Base-by-base conservation (phyloP, 441 rosid genomes). In the Omphalea diandra region DNA sequence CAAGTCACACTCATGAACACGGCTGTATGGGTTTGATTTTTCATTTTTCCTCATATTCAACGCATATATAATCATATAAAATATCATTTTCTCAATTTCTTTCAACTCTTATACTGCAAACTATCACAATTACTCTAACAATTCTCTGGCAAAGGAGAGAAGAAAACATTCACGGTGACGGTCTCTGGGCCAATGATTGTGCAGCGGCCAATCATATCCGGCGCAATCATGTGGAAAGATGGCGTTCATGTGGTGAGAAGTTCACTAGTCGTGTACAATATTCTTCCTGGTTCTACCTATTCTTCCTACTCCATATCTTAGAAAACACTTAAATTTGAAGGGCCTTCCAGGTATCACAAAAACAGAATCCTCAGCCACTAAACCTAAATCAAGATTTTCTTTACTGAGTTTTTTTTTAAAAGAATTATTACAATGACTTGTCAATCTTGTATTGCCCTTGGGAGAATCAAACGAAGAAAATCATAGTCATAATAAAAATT, bases 201-300 rank as follows among this genome's bases (percentile, higher is more conserved):
- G 0, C 80, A 73, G 20, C 80, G 80, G 24, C 65, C 78, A 26
- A 85, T 86, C 70, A 79, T 75, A 24, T 89, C 88, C 29, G 96
- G 98, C n/a, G 77, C 90, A 17, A 85, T 90, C 18, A 79, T 83
- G 3, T 89, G 93, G 95, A 81, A 82, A 3, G 83, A 54, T 4
- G 59, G 59, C 4, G 80, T 77, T 72, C 75, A 86, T 60, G 82
- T 64, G 10, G 96, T 86, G 72, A 81, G 91, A 47, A 87, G 82
- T 70, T 91, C 88, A 43, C 70, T 85, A 68, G 86, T 77, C 11
- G 72, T 89, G 54, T 84, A 77, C 55, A 81, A 60, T 38, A 49
- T 77, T 62, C 60, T 83, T 10, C 77, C 78, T 10, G 72, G 68
- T 24, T 26, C 27, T 43, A 31, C 43, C n/a, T 33, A 29, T 24